Conservation (phyloP, 306 rosid genomes). For the Malus asiatica region DNA sequence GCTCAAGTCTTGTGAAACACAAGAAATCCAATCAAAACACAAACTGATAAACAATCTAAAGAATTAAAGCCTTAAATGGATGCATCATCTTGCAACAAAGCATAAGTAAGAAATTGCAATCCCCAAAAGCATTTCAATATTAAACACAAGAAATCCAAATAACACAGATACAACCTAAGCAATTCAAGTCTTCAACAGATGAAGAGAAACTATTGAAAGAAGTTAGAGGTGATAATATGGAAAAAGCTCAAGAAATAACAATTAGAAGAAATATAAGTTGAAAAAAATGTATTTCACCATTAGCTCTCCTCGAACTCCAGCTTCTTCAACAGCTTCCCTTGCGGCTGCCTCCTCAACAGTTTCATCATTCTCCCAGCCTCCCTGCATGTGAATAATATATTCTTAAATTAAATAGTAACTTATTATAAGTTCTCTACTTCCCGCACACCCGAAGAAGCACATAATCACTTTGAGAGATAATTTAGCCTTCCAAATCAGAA, state of each 20-base stretch:
- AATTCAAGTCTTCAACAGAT: not conserved
- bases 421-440: not conserved
- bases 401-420: not conserved
- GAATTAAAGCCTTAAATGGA: not conserved
- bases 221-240: not conserved
- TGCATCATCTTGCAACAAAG: not conserved
- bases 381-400: conserved; percentile 19
- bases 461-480: not conserved
- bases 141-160: not conserved
- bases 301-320: conserved; percentile 58
- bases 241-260: not conserved
- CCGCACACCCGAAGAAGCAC: not conserved
- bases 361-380: conserved; percentile 65
- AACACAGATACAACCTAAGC: not conserved
- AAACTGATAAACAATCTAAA: not conserved
- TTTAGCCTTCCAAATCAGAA: not conserved
- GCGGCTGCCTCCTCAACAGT: conserved; percentile 50
- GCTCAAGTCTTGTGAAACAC: not conserved
- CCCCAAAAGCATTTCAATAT: no score
- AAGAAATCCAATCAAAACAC: not conserved
- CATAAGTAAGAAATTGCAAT: not conserved
- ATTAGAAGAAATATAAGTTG: not conserved
- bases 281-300: conserved; percentile 28
- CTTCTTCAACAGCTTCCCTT: conserved; percentile 53
- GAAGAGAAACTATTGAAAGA: not conserved